Percentiles rank a stretch among this genome's conserved stretches.
Conservation (phyloP, 2,329 filamentous ascomycete species). For the Penicillium thymicola region DNA sequence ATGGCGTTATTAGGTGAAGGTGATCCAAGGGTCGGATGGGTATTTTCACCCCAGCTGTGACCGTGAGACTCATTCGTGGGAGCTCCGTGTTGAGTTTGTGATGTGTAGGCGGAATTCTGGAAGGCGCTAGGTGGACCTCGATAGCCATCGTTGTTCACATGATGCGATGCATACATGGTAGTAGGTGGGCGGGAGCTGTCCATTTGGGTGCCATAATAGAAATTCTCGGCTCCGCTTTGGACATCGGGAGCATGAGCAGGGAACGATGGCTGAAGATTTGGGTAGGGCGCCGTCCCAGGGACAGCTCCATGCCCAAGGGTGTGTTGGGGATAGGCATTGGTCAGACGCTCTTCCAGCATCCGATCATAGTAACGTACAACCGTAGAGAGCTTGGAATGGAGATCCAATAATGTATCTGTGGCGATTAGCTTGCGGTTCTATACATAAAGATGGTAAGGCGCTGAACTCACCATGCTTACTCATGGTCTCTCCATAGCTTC, state of each 20-base stretch:
- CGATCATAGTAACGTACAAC: constrained; percentile 97
- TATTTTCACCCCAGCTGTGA: constrained; percentile 15
- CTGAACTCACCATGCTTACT: constrained; percentile 82
- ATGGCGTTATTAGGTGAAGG: constrained; percentile 12
- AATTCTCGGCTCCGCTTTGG: constrained; percentile 22
- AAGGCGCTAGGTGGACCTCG: constrained; percentile 9
- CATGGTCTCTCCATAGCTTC: constrained; percentile 98
- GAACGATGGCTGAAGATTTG: constrained; percentile 13
- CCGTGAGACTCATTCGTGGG: constrained; percentile 11
- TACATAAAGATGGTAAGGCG: not conserved
- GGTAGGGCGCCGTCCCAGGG: constrained; percentile 21
- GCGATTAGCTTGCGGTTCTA: constrained; percentile 17
- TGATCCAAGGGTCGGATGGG: constrained; percentile 21
- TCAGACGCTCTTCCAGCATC: constrained; percentile 94
- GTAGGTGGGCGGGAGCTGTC: constrained; percentile 11
- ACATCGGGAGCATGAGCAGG: constrained; percentile 12
- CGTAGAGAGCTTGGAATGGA: constrained; percentile 92
- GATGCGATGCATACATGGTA: constrained; percentile 14
- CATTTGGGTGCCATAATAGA: constrained; percentile 20
- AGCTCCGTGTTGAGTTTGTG: constrained; percentile 11
- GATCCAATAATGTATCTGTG: constrained; percentile 81
- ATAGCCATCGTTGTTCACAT: constrained; percentile 8
- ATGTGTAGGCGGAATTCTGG: constrained; percentile 12
- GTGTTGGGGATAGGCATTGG: constrained; percentile 86
- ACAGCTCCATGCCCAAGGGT: constrained; percentile 57